Evolutionary conservation across 805 yeast species (phyloP).

Genomic region (Nakazawaea holstii): DNA sequence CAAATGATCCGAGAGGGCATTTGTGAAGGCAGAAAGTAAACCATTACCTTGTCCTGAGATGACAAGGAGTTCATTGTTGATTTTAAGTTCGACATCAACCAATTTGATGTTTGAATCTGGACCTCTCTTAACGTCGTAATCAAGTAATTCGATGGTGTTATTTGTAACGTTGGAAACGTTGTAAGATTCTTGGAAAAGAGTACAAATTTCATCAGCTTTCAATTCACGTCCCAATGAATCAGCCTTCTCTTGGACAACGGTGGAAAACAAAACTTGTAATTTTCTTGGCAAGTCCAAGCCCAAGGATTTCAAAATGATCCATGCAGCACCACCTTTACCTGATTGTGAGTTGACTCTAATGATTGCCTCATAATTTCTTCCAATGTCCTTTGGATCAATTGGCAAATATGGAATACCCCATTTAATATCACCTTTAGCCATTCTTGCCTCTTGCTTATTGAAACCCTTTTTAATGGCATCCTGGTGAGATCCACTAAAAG

Average conservation of each 20-base stretch:
- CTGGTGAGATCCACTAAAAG: slow-evolving; percentile 72
- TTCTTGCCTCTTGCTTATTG: slow-evolving; percentile 45
- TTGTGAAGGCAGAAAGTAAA: slow-evolving; percentile 68
- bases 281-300: slow-evolving; percentile 72
- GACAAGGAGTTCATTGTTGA: slow-evolving; percentile 26
- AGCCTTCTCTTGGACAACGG: slow-evolving; percentile 57
- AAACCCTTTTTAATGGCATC: slow-evolving; percentile 70
- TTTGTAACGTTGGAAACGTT: slow-evolving; percentile 35
- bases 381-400: slow-evolving; percentile 76
- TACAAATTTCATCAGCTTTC: slow-evolving; percentile 58
- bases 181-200: slow-evolving; percentile 51
- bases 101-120: slow-evolving; percentile 32
- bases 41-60: slow-evolving; percentile 68
- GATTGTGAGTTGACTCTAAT: slow-evolving; percentile 81
- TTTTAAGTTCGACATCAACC: slow-evolving; percentile 34
- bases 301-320: slow-evolving; percentile 67
- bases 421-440: slow-evolving; percentile 38
- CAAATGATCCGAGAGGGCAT: slow-evolving; percentile 51
- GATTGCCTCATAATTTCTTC: slow-evolving; percentile 76
- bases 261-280: slow-evolving; percentile 64
- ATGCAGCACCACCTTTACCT: slow-evolving; percentile 87
- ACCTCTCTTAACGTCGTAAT: slow-evolving; percentile 32
- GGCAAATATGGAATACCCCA: slow-evolving; percentile 79
- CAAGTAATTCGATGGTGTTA: slow-evolving; percentile 30
- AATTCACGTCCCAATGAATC: slow-evolving; percentile 66